Percentiles rank a stretch among this genome's conserved stretches.
Evolutionary conservation across 345 rosid genomes (phyloP).

Genomic region (Gossypium australe): DNA sequence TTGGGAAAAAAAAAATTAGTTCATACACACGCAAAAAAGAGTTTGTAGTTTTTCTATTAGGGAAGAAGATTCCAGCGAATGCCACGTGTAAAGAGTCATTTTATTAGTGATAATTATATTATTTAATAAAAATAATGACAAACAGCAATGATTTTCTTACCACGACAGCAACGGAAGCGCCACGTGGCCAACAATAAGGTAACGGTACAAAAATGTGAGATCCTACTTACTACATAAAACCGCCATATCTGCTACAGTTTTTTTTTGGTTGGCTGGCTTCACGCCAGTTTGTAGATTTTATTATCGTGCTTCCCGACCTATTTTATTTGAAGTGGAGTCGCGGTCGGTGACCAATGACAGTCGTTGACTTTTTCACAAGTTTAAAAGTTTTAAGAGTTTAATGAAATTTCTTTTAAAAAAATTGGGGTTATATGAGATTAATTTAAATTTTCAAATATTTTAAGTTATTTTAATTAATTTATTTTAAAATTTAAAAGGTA

Average conservation of each 20-base stretch:
- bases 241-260: neutral
- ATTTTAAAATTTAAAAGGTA: too few relatives aligned
- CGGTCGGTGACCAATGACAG: neutral
- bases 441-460: too few relatives aligned
- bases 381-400: too few relatives aligned
- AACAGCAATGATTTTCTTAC: neutral
- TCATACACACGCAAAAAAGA: slow-evolving; percentile 17
- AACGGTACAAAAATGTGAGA: neutral
- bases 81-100: neutral
- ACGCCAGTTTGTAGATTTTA: neutral
- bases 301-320: neutral
- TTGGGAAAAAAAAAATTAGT: neutral
- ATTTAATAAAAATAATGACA: too few relatives aligned
- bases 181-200: slow-evolving; percentile 21
- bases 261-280: neutral
- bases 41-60: neutral
- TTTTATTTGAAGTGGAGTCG: neutral
- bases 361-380: too few relatives aligned
- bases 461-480: too few relatives aligned
- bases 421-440: too few relatives aligned
- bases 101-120: neutral
- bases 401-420: too few relatives aligned
- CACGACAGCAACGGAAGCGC: slow-evolving; percentile 5
- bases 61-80: neutral
- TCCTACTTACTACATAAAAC: neutral